These are phyloP conservation scores for Brasilioporus rufonigricans DNA, from an alignment of 768 basidiomycete genomes.

Conservation along the genomic window DNA sequence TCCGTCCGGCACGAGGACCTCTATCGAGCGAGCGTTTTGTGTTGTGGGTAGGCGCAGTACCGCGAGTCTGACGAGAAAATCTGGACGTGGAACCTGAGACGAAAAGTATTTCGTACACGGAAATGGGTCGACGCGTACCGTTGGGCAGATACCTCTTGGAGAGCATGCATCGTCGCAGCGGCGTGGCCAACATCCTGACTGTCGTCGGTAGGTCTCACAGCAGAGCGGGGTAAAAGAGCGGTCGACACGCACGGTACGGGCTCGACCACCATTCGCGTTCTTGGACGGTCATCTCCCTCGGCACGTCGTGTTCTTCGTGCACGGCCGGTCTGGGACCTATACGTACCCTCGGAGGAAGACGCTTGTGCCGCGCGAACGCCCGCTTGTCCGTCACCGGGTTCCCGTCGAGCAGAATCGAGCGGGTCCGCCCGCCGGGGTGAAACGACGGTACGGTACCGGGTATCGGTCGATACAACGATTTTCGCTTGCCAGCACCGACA, in stretches of 20 bases:
- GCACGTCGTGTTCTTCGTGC: constrained; percentile 32
- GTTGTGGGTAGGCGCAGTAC: constrained; percentile 42
- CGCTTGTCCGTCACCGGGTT: constrained; percentile 56
- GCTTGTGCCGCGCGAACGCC: constrained; percentile 55
- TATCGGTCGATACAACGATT: constrained; percentile 36
- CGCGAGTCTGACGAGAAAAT: constrained; percentile 64
- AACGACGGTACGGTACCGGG: constrained; percentile 41
- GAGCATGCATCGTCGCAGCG: constrained; percentile 53
- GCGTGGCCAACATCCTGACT: constrained; percentile 75
- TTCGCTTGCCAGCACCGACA: constrained; percentile 20
- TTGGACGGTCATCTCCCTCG: constrained; percentile 57
- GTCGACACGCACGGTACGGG: constrained; percentile 59
- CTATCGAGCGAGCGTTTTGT: constrained; percentile 27
- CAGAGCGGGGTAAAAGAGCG: not conserved
- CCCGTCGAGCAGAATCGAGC: constrained; percentile 61
- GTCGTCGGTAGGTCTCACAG: not conserved
- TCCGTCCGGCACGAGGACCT: constrained; percentile 52
- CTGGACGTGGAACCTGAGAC: constrained; percentile 33
- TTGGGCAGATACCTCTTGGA: constrained; percentile 53
- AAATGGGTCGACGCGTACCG: constrained; percentile 39
- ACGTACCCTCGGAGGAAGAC: constrained; percentile 47
- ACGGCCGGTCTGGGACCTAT: constrained; percentile 28
- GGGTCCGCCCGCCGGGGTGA: constrained; percentile 39
- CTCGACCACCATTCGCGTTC: constrained; percentile 71
- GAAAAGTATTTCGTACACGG: not conserved